Percentiles rank a stretch among this genome's conserved stretches.
These are phyloP conservation scores for Lichenothelia convexa DNA, from an alignment of 495 filamentous ascomycete genomes.

Conservation along the genomic window DNA sequence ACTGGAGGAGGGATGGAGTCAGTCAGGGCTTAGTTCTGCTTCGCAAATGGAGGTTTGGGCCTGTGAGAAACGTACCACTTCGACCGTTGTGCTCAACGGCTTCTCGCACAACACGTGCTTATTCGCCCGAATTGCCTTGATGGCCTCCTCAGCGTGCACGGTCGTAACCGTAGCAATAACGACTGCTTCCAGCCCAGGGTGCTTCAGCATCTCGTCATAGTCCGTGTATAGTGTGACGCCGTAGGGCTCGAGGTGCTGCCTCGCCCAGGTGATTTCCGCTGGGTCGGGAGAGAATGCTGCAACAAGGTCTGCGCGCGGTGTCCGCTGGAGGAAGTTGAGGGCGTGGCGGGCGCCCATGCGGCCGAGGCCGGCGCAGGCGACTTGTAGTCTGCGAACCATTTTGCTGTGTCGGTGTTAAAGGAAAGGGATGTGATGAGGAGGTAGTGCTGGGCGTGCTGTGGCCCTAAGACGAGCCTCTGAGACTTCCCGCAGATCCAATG, in stretches of 20 bases:
- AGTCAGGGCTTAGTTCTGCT: too few relatives aligned
- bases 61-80: slow-evolving; percentile 4
- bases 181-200: slow-evolving; percentile 22
- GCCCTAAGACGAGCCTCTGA: too few relatives aligned
- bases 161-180: slow-evolving; percentile 22
- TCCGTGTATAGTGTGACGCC: slow-evolving; percentile 20
- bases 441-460: too few relatives aligned
- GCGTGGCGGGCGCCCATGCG: slow-evolving; percentile 27
- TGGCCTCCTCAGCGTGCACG: slow-evolving; percentile 24
- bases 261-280: slow-evolving; percentile 18
- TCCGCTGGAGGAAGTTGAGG: slow-evolving; percentile 20
- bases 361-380: slow-evolving; percentile 24
- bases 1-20: too few relatives aligned
- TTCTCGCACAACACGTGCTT: slow-evolving; percentile 28
- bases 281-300: slow-evolving; percentile 21
- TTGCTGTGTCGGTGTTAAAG: too few relatives aligned
- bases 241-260: slow-evolving; percentile 16
- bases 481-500: too few relatives aligned
- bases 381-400: slow-evolving; percentile 20
- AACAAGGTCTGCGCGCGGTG: slow-evolving; percentile 21
- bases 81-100: slow-evolving; percentile 22
- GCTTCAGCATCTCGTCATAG: slow-evolving; percentile 25
- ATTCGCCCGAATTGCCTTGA: slow-evolving; percentile 19
- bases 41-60: neutral
- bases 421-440: too few relatives aligned